Base-by-base conservation (phyloP, 768 basidiomycete species). In the Suillus alpinus region DNA sequence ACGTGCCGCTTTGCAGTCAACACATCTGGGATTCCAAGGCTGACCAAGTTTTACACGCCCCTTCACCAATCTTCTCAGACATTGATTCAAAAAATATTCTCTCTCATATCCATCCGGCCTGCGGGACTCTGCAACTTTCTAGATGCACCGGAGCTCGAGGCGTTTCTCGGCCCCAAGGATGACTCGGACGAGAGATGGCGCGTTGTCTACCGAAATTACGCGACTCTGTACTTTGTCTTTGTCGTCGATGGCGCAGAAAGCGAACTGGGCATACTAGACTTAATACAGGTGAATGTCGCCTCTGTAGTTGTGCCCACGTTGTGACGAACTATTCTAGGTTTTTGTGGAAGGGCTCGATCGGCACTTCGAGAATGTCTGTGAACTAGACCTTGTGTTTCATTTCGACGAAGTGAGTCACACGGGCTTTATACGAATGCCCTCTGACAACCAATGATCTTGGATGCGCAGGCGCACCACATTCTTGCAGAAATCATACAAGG, bases 281-380 rank as follows among this genome's bases (percentile, higher is more conserved):
- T 99, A 62, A 98, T 99, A 55, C 97, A 99, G 83, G 95, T 61
- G 1, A 55, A 51, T 36, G 34, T 39, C 34, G 37, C 44, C 9
- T 20, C 6, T 6, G 31, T 32, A 50, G 31, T 12, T 10, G 1
- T n/a, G 29, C 37, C 20, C 18, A 44, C 29, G 5, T 43, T 49
- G 10, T 58, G 32, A 47, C 34, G 43, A 39, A 51, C 37, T 23
- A 23, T 63, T 20, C 55, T 56, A 61, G 95, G 97, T 99, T 18
- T 94, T 99, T 69, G 97, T 99, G 60, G 97, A 99, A 78, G 89
- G 93, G 3, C 81, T 99, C 39, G 97, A 99, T 75, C 82, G 94
- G 40, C 88, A 94, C 16, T 99, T 98, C 71, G 94, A 97, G 79
- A 98, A 98, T 69, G 97, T 99, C 0, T 98, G 97, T 75, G 97